Conservation (phyloP, 441 rosid species). For the Omphalea diandra region DNA sequence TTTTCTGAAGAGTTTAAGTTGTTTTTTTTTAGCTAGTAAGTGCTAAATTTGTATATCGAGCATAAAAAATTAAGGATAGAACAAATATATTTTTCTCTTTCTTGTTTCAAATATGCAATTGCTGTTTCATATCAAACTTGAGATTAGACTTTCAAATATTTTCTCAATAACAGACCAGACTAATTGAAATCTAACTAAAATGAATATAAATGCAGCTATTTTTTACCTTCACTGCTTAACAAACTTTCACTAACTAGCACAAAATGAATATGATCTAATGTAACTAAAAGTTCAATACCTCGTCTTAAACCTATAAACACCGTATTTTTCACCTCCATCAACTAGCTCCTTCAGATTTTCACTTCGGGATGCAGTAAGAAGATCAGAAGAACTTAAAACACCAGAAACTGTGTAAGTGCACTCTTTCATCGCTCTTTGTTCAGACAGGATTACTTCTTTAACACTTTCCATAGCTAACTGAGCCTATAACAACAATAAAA, state of each 20-base stretch:
- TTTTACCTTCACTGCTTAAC: too few relatives aligned
- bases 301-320: slow-evolving; percentile 64
- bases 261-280: slow-evolving; percentile 9
- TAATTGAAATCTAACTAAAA: too few relatives aligned
- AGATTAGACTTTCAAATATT: background rate
- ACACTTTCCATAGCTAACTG: slow-evolving; percentile 47
- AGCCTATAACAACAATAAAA: slow-evolving; percentile 43
- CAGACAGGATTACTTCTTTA: slow-evolving; percentile 49
- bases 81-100: background rate
- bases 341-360: slow-evolving; percentile 61
- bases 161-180: background rate
- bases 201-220: too few relatives aligned
- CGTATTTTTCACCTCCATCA: slow-evolving; percentile 48
- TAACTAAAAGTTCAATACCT: slow-evolving; percentile 45
- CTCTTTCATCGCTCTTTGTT: slow-evolving; percentile 44
- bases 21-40: background rate
- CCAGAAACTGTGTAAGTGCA: slow-evolving; percentile 60
- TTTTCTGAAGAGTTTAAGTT: background rate
- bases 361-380: slow-evolving; percentile 54
- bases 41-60: background rate
- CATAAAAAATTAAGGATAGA: background rate
- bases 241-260: background rate
- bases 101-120: background rate
- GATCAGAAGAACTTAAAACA: slow-evolving; percentile 62
- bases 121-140: background rate